Conservation (phyloP, 331 rosid species). For the Pyracantha coccinea region DNA sequence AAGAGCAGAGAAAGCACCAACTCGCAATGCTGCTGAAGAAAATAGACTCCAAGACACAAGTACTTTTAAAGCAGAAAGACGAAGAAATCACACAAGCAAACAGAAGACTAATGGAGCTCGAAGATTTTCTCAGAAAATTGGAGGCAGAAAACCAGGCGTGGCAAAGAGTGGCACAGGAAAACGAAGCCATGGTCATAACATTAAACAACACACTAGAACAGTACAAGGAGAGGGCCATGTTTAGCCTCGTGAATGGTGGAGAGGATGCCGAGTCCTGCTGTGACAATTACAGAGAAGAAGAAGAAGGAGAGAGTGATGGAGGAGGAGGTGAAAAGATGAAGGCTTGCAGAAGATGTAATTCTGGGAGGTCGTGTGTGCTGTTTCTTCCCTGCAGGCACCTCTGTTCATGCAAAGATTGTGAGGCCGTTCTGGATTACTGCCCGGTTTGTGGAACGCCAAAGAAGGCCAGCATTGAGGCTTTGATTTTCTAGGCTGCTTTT, state of each 20-base stretch:
- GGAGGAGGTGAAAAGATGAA: neutral
- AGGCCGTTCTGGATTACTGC: constrained; percentile 51
- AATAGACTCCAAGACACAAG: constrained; percentile 22
- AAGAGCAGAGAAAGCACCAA: constrained; percentile 49
- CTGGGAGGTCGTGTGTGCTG: constrained; percentile 32
- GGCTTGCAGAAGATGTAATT: constrained; percentile 50
- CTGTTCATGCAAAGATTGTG: constrained; percentile 75
- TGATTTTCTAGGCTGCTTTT: constrained; percentile 43
- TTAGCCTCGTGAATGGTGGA: constrained; percentile 10
- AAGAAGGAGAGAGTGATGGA: neutral
- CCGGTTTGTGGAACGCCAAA: constrained; percentile 59
- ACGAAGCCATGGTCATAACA: constrained; percentile 36
- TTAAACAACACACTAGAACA: constrained; percentile 46
- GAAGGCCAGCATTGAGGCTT: constrained; percentile 61
- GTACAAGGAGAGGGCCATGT: constrained; percentile 27
- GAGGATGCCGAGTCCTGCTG: constrained; percentile 63
- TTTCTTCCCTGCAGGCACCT: constrained; percentile 85
- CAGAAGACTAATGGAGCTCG: constrained; percentile 39
- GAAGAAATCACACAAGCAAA: constrained; percentile 42
- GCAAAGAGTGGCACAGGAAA: constrained; percentile 53
- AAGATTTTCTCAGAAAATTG: constrained; percentile 31
- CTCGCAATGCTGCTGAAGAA: constrained; percentile 20
- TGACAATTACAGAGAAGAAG: constrained; percentile 17
- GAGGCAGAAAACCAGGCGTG: constrained; percentile 58
- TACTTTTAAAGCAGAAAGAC: constrained; percentile 37